A percentile compares a stretch with the other conserved stretches of the same genome.
Conservation (phyloP, 139 green algal genomes). For the Picochlorum sp. region DNA sequence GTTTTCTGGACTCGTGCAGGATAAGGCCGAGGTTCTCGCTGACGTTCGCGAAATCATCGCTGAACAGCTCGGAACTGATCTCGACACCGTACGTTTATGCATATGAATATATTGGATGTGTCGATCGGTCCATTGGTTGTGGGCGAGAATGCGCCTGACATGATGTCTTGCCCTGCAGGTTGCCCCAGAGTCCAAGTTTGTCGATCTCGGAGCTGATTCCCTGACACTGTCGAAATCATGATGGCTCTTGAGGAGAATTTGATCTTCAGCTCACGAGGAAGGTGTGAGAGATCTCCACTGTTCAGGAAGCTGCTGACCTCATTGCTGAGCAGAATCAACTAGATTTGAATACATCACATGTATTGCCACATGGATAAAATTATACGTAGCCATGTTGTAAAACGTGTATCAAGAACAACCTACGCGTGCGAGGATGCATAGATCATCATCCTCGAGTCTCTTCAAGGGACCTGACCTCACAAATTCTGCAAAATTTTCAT, state of each 20-base stretch:
- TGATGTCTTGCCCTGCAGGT: slow-evolving; percentile 46
- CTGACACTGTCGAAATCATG: slow-evolving; percentile 99
- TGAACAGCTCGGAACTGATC: slow-evolving; percentile 86
- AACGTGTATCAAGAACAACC: background rate
- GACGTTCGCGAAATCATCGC: slow-evolving; percentile 88
- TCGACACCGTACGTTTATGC: slow-evolving; percentile 50
- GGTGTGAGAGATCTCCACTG: slow-evolving; percentile 89
- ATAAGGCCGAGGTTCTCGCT: slow-evolving; percentile 71
- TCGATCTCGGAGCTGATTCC: slow-evolving; percentile 93
- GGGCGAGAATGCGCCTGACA: too few relatives aligned
- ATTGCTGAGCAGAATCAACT: slow-evolving; percentile 70
- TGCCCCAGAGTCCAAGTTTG: slow-evolving; percentile 80
- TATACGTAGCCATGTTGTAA: background rate
- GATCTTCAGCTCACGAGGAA: slow-evolving; percentile 92
- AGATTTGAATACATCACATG: slow-evolving; percentile 25
- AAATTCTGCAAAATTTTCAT: slow-evolving; percentile 76
- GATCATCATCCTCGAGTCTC: slow-evolving; percentile 33
- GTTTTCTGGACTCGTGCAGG: slow-evolving; percentile 23
- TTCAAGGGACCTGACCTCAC: slow-evolving; percentile 41
- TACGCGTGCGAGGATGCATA: slow-evolving; percentile 38
- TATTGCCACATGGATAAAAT: background rate
- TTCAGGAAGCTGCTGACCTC: slow-evolving; percentile 66
- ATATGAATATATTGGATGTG: background rate
- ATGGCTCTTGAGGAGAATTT: slow-evolving; percentile 99
- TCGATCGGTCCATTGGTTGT: too few relatives aligned